A percentile compares a stretch with the other conserved stretches of the same genome.
These are phyloP conservation scores for Aspergillus sp. DNA, from an alignment of 2,329 filamentous ascomycete genomes.

Conservation along the genomic window DNA sequence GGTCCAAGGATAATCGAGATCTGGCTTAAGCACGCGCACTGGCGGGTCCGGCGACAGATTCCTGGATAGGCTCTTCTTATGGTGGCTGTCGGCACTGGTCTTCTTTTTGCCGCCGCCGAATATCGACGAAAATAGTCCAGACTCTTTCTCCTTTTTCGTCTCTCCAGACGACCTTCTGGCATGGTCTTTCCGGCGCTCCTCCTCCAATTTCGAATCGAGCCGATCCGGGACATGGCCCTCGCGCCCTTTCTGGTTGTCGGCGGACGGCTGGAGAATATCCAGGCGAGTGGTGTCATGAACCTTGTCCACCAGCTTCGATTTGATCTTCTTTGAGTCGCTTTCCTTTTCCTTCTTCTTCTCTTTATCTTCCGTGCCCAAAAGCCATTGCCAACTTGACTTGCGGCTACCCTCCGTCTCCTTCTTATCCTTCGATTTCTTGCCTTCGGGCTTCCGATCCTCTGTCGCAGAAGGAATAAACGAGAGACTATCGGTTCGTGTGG, in stretches of 20 bases:
- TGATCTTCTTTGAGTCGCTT: conserved; percentile 52
- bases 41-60: conserved; percentile 73
- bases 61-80: conserved; percentile 65
- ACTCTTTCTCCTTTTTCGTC: conserved; percentile 77
- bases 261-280: conserved; percentile 61
- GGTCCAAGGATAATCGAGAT: conserved; percentile 93
- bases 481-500: conserved; percentile 63
- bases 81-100: conserved; percentile 60
- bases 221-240: conserved; percentile 81
- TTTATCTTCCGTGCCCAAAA: conserved; percentile 64
- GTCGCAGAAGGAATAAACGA: conserved; percentile 69
- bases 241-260: conserved; percentile 57
- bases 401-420: conserved; percentile 61
- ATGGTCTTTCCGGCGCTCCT: conserved; percentile 66
- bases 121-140: conserved; percentile 79
- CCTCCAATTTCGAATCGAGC: conserved; percentile 62
- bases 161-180: conserved; percentile 58
- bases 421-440: conserved; percentile 54
- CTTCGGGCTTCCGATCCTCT: conserved; percentile 67
- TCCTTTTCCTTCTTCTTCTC: conserved; percentile 53
- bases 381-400: conserved; percentile 73
- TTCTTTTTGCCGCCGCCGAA: conserved; percentile 89
- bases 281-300: conserved; percentile 70
- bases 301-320: conserved; percentile 45
- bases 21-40: conserved; percentile 64